Evolutionary conservation across 208 protist genomes (phyloP), one percentile per base, ranked within the genome.

Genomic region (Acanthamoeba sp.): DNA sequence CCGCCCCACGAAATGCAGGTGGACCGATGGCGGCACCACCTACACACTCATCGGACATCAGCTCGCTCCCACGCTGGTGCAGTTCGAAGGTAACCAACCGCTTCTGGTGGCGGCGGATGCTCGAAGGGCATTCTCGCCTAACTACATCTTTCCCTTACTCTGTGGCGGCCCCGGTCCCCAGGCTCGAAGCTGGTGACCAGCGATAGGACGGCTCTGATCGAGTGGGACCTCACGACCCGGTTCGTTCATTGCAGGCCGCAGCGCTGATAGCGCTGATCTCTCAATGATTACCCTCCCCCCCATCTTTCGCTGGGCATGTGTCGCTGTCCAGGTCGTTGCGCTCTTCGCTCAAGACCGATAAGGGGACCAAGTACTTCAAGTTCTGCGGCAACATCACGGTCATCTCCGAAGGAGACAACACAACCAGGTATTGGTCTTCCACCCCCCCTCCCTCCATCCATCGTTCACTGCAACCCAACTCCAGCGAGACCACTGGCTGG

Each of bases 331-430:
- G 64, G 36, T 57, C 76, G 42, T 34, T 85, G 36, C 18, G 76
- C 3, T 85, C 76, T 0, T 85, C 76, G 14, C 14, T 85, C 22
- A 85, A 34, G 27, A 85, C 32, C 20, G 76, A 85, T 24, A 38
- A 38, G n/a, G 76, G 76, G n/a, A 57, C 22, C 76, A 85, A 85
- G 29, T 85, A 24, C 76, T 85, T 85, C 45, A 48, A 38, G 45
- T 85, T 48, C 20, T 59, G 76, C 45, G 76, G 57, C 40, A 57
- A 85, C 76, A 29, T 85, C n/a, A 27, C 32, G 29, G 45, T 85
- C 76, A 85, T 85, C 18, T 85, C 76, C 24, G 76, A 85, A 36
- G 45, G 76, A 24, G 76, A 85, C 45, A 85, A 85, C 45, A 85
- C 76, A 12, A 85, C 76, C 22, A 85, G 76, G 76, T 85, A 50